Conservation (phyloP, 768 basidiomycete species). For the Suillus ampliporus region DNA sequence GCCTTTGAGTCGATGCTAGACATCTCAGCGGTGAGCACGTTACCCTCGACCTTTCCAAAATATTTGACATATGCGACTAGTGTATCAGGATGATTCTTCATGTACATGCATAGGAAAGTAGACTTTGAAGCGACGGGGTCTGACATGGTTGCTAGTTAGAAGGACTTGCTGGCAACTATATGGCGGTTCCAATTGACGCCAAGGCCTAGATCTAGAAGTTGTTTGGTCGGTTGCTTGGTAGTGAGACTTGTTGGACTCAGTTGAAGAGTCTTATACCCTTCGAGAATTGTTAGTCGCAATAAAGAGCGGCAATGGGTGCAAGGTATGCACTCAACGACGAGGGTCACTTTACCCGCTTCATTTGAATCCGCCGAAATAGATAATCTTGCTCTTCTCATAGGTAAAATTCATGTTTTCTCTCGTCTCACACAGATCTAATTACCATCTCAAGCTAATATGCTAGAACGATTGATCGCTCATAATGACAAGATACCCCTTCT, state of each 20-base stretch:
- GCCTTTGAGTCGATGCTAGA: slow-evolving; percentile 71
- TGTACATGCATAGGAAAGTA: slow-evolving; percentile 81
- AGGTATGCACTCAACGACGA: slow-evolving; percentile 72
- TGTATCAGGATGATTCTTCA: slow-evolving; percentile 85
- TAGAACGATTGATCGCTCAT: slow-evolving; percentile 91
- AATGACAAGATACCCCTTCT: slow-evolving; percentile 95
- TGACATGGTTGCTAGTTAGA: slow-evolving; percentile 44
- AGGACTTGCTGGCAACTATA: too few species aligned
- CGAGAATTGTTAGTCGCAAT: background rate
- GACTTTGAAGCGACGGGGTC: slow-evolving; percentile 82
- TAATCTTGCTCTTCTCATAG: slow-evolving; percentile 85
- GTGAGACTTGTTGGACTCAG: too few species aligned
- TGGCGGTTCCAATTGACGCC: too few species aligned
- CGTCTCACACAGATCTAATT: slow-evolving; percentile 20
- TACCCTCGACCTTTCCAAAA: slow-evolving; percentile 66
- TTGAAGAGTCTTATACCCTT: too few species aligned
- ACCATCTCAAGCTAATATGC: slow-evolving; percentile 82
- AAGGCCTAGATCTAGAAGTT: too few species aligned
- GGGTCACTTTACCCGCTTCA: slow-evolving; percentile 79
- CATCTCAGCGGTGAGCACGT: slow-evolving; percentile 72
- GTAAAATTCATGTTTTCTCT: slow-evolving; percentile 48
- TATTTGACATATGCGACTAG: slow-evolving; percentile 83
- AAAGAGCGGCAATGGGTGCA: slow-evolving; percentile 68
- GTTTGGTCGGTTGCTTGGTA: slow-evolving; percentile 1
- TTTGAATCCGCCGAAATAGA: slow-evolving; percentile 89